Evolutionary conservation across 345 rosid genomes (phyloP).

Genomic region (Populus tremula): DNA sequence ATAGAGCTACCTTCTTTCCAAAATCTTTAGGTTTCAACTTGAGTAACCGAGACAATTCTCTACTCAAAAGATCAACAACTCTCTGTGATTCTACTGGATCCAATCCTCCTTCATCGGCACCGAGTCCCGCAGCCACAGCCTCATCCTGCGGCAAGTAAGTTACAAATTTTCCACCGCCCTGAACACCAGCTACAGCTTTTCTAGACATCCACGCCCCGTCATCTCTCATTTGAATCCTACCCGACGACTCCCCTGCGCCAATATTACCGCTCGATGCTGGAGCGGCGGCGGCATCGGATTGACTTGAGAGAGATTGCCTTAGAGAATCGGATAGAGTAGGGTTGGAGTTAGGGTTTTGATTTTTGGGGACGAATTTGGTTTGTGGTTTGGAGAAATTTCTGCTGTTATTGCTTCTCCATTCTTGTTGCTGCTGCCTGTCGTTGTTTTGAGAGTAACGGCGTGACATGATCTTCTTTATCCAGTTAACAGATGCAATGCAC

Average conservation of each 20-base stretch:
- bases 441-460: constrained; percentile 34
- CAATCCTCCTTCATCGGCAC: constrained; percentile 73
- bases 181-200: constrained; percentile 26
- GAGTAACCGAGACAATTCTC: constrained; percentile 76
- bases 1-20: constrained; percentile 72
- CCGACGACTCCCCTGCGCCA: constrained; percentile 21
- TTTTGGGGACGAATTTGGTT: constrained; percentile 52
- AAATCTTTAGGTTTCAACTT: constrained; percentile 72
- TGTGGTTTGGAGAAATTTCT: constrained; percentile 37
- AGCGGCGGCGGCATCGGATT: constrained; percentile 27
- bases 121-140: constrained; percentile 81
- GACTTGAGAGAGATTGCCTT: constrained; percentile 36
- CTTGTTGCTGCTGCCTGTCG: constrained; percentile 19
- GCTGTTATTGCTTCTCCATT: constrained; percentile 15
- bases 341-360: constrained; percentile 24
- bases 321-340: constrained; percentile 47
- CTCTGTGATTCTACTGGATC: constrained; percentile 93
- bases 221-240: constrained; percentile 44
- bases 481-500: too few species aligned
- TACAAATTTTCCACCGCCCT: constrained; percentile 51
- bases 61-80: constrained; percentile 86
- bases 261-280: constrained; percentile 13
- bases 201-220: constrained; percentile 40
- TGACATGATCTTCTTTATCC: constrained; percentile 41
- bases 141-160: constrained; percentile 94